phyloP scores from a whole-genome alignment of 2,329 filamentous ascomycete genomes.

The Myriosclerotinia curreyana region DNA sequence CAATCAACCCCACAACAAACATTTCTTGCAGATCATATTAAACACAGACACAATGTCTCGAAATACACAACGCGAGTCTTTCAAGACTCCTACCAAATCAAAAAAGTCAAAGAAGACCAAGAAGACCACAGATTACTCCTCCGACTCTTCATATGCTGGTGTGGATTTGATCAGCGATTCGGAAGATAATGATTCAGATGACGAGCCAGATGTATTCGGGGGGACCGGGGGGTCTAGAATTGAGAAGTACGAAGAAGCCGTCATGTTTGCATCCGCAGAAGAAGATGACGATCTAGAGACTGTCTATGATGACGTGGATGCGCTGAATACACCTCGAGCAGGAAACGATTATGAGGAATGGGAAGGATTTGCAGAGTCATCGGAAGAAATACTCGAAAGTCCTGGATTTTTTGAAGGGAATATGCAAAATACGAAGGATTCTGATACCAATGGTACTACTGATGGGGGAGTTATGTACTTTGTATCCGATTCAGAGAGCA shows the following conservation, averaged over 20 bases:
- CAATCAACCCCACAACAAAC: constrained; percentile 12
- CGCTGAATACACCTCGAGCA: constrained; percentile 6
- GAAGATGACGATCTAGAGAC: constrained; percentile 29
- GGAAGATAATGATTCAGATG: constrained; percentile 53
- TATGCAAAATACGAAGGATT: neutral
- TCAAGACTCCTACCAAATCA: constrained; percentile 38
- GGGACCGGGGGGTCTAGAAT: constrained; percentile 64
- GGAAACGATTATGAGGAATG: constrained; percentile 12
- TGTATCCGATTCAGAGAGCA: neutral
- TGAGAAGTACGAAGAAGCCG: constrained; percentile 40
- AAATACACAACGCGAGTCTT: constrained; percentile 51
- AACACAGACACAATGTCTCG: constrained; percentile 38
- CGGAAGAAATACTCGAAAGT: neutral
- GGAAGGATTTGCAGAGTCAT: constrained; percentile 11
- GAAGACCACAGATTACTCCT: constrained; percentile 49
- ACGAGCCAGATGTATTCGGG: constrained; percentile 69
- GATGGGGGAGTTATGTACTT: constrained; percentile 1
- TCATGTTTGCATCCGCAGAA: constrained; percentile 57
- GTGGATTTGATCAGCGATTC: constrained; percentile 78
- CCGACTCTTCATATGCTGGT: constrained; percentile 68
- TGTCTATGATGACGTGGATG: constrained; percentile 4
- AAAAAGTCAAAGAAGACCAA: constrained; percentile 15
- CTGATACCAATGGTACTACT: neutral
- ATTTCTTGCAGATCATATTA: constrained; percentile 15
- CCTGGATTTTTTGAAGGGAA: constrained; percentile 1